phyloP scores from a whole-genome alignment of 805 yeast genomes.

The Sugiyamaella americana region DNA sequence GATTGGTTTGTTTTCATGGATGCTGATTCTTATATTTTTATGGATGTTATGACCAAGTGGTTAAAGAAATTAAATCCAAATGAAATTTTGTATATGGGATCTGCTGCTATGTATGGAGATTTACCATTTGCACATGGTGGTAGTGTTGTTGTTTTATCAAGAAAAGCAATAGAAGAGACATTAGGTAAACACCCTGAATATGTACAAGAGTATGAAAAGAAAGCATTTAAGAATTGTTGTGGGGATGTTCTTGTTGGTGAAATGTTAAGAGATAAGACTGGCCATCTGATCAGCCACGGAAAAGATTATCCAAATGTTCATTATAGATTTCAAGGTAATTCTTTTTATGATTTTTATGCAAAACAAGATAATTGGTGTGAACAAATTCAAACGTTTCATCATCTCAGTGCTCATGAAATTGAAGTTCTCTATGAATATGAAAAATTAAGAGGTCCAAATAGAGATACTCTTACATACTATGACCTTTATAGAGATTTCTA shows the following conservation, averaged over 20 bases:
- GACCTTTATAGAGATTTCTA: conserved; percentile 21
- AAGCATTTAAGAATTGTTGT: conserved; percentile 27
- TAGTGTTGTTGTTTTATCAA: conserved; percentile 32
- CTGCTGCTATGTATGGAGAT: conserved; percentile 19
- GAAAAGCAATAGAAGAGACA: conserved; percentile 26
- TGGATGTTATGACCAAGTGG: conserved; percentile 26
- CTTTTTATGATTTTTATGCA: conserved; percentile 17
- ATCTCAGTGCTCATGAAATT: conserved; percentile 23
- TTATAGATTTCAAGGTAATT: conserved; percentile 30
- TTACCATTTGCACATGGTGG: conserved; percentile 36
- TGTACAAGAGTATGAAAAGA: conserved; percentile 21
- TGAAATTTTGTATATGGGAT: conserved; percentile 31
- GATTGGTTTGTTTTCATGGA: conserved; percentile 36
- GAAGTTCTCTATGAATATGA: conserved; percentile 32
- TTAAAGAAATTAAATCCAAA: conserved; percentile 25
- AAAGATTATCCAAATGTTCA: conserved; percentile 8
- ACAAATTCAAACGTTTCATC: conserved; percentile 30
- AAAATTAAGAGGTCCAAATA: conserved; percentile 18
- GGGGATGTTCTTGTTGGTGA: conserved; percentile 32
- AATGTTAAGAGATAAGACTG: conserved; percentile 21
- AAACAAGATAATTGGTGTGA: conserved; percentile 25
- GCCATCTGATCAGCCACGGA: conserved; percentile 14
- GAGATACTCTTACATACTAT: conserved; percentile 14
- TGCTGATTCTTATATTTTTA: conserved; percentile 31
- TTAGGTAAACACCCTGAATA: conserved; percentile 23